A percentile compares a stretch with the other conserved stretches of the same genome.
phyloP scores from a whole-genome alignment of 306 rosid species.

The Cajanus cajan region DNA sequence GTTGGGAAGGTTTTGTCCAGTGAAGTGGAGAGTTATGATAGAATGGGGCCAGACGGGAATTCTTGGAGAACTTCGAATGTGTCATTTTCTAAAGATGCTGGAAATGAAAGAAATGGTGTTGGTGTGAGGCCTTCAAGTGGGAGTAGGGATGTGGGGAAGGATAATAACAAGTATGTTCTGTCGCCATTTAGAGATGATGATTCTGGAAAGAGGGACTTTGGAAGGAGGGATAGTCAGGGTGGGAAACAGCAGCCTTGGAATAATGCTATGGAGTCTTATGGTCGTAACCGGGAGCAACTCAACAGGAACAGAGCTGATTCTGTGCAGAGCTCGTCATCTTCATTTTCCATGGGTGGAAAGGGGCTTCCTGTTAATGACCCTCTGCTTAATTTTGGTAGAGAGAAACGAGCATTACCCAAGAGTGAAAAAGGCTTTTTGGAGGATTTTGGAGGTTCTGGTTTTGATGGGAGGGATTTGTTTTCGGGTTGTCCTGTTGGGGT shows the following conservation, averaged over 20 bases:
- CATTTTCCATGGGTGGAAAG: constrained; percentile 61
- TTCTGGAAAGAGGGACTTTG: constrained; percentile 59
- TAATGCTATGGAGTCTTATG: constrained; percentile 44
- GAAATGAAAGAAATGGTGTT: constrained; percentile 51
- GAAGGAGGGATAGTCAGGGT: constrained; percentile 66
- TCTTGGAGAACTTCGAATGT: constrained; percentile 62
- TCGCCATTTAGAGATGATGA: constrained; percentile 54
- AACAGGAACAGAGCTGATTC: constrained; percentile 57
- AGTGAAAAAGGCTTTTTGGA: constrained; percentile 64
- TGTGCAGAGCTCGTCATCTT: constrained; percentile 45
- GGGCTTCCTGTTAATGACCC: constrained; percentile 72
- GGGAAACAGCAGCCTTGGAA: constrained; percentile 70
- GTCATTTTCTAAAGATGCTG: constrained; percentile 52
- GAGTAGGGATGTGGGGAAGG: constrained; percentile 50
- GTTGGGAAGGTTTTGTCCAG: constrained; percentile 66
- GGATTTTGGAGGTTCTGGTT: constrained; percentile 64
- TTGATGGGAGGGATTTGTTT: constrained; percentile 77
- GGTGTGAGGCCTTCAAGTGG: constrained; percentile 45
- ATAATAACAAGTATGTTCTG: constrained; percentile 44
- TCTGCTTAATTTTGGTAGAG: constrained; percentile 83
- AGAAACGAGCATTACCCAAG: constrained; percentile 60
- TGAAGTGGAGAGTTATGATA: constrained; percentile 57
- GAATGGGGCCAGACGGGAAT: constrained; percentile 68
- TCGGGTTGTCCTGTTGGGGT: constrained; percentile 65
- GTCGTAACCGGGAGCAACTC: constrained; percentile 63